Evolutionary conservation across 1,139 yeast genomes (phyloP).

Genomic region (Taphrina pruni): DNA sequence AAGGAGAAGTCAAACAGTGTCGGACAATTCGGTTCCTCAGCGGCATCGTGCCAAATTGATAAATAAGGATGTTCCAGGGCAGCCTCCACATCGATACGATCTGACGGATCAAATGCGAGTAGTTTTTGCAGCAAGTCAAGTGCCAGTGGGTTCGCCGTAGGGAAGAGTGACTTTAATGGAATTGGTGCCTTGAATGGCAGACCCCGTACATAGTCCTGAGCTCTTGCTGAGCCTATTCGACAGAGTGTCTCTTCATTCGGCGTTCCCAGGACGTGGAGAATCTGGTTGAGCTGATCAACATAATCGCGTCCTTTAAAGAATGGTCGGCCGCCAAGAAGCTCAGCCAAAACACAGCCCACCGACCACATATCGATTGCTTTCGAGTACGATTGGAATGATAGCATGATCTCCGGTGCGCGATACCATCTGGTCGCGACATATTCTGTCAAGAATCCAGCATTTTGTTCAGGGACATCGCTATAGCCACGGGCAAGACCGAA

Average conservation of each 20-base stretch:
- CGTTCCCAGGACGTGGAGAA: conserved; percentile 82
- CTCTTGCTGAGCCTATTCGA: conserved; percentile 77
- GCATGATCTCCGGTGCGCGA: conserved; percentile 96
- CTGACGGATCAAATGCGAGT: conserved; percentile 85
- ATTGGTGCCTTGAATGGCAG: conserved; percentile 82
- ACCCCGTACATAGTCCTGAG: conserved; percentile 89
- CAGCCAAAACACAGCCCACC: conserved; percentile 95
- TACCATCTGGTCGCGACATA: conserved; percentile 99
- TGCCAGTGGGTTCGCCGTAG: conserved; percentile 83
- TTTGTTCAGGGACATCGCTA: conserved; percentile 78
- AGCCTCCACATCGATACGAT: conserved; percentile 84
- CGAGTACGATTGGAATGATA: conserved; percentile 88
- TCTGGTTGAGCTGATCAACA: conserved; percentile 92
- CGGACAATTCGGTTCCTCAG: conserved; percentile 88
- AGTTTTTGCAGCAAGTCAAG: conserved; percentile 79
- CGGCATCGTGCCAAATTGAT: conserved; percentile 94
- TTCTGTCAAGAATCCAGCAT: conserved; percentile 91
- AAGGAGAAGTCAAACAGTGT: conserved; percentile 85
- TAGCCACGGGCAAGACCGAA: conserved; percentile 97
- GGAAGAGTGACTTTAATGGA: conserved; percentile 74
- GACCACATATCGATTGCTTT: conserved; percentile 98
- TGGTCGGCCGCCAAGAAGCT: conserved; percentile 88
- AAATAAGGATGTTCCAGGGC: conserved; percentile 90
- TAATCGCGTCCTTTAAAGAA: conserved; percentile 93
- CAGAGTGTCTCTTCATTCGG: conserved; percentile 83